phyloP scores from a whole-genome alignment of 2,329 filamentous ascomycete genomes.

The Alternaria infectoria region DNA sequence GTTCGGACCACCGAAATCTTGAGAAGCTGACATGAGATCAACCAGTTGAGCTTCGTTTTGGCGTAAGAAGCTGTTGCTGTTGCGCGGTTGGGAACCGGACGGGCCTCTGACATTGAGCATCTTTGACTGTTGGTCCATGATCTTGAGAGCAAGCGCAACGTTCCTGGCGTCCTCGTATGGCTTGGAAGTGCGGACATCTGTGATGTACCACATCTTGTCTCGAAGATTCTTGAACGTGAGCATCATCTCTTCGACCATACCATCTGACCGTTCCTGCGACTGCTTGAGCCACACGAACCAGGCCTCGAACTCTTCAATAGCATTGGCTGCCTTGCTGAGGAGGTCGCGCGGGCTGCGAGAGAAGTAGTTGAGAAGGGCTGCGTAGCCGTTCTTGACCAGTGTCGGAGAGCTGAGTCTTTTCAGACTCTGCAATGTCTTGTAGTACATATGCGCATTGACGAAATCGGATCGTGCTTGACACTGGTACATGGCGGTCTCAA shows the following conservation, averaged over 20 bases:
- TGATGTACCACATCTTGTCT: constrained; percentile 99
- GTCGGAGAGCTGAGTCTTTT: constrained; percentile 66
- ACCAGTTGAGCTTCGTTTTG: constrained; percentile 85
- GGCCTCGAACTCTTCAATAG: constrained; percentile 78
- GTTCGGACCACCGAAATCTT: constrained; percentile 87
- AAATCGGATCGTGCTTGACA: constrained; percentile 83
- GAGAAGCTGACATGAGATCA: constrained; percentile 81
- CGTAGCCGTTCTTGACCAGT: constrained; percentile 71
- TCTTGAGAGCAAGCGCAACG: constrained; percentile 85
- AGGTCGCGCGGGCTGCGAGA: constrained; percentile 73
- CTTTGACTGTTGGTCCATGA: constrained; percentile 72
- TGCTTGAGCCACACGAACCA: constrained; percentile 86
- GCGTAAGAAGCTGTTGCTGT: constrained; percentile 68
- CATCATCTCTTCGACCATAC: constrained; percentile 76
- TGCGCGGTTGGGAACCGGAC: constrained; percentile 50
- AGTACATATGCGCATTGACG: constrained; percentile 82
- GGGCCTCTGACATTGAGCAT: constrained; percentile 48
- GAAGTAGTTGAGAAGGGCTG: constrained; percentile 75
- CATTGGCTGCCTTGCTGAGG: constrained; percentile 71
- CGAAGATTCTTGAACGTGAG: constrained; percentile 74
- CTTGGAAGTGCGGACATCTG: constrained; percentile 87
- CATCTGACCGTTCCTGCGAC: constrained; percentile 78
- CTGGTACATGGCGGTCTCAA: constrained; percentile 76
- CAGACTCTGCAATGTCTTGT: constrained; percentile 79
- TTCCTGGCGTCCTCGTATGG: constrained; percentile 87